A percentile compares a stretch with the other conserved stretches of the same genome.
phyloP scores from a whole-genome alignment of 2,329 filamentous ascomycete genomes.

The Salinomyces thailandicus region DNA sequence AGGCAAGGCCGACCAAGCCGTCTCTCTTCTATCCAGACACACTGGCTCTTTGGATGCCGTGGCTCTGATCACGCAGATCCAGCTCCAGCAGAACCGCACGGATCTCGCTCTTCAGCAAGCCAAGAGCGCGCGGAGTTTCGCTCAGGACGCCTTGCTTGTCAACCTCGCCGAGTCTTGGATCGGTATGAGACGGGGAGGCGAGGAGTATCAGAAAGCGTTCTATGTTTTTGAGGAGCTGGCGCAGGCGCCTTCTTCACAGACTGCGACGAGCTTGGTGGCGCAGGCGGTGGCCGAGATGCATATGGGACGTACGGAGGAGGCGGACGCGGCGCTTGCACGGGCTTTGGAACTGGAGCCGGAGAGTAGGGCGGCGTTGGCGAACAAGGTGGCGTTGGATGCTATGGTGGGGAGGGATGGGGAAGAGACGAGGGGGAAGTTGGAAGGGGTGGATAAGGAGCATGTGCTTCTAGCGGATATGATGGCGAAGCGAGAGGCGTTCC shows the following conservation, averaged over 20 bases:
- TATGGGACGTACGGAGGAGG: constrained; percentile 77
- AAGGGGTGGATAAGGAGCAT: constrained; percentile 55
- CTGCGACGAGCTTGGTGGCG: constrained; percentile 64
- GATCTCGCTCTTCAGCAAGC: constrained; percentile 90
- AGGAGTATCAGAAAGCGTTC: constrained; percentile 91
- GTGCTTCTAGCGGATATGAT: constrained; percentile 61
- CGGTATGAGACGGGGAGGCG: constrained; percentile 80
- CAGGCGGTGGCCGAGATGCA: constrained; percentile 90
- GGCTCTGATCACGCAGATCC: constrained; percentile 81
- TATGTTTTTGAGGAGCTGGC: constrained; percentile 97
- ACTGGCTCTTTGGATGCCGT: constrained; percentile 72
- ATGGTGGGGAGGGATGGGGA: constrained; percentile 61
- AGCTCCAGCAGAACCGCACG: constrained; percentile 80
- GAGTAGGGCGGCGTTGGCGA: constrained; percentile 68
- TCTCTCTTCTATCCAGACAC: constrained; percentile 69
- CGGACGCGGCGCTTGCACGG: constrained; percentile 73
- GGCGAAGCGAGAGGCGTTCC: constrained; percentile 81
- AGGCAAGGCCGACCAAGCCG: constrained; percentile 74
- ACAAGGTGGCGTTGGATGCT: constrained; percentile 67
- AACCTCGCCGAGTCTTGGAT: constrained; percentile 96
- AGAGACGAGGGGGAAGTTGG: constrained; percentile 44
- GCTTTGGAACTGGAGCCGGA: constrained; percentile 63
- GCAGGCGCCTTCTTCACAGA: constrained; percentile 70
- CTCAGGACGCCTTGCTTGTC: constrained; percentile 85
- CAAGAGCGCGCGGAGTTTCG: constrained; percentile 75